These are phyloP conservation scores for Jimgerdemannia lactiflua DNA, from an alignment of 192 early-diverging fungal species.

Conservation along the genomic window DNA sequence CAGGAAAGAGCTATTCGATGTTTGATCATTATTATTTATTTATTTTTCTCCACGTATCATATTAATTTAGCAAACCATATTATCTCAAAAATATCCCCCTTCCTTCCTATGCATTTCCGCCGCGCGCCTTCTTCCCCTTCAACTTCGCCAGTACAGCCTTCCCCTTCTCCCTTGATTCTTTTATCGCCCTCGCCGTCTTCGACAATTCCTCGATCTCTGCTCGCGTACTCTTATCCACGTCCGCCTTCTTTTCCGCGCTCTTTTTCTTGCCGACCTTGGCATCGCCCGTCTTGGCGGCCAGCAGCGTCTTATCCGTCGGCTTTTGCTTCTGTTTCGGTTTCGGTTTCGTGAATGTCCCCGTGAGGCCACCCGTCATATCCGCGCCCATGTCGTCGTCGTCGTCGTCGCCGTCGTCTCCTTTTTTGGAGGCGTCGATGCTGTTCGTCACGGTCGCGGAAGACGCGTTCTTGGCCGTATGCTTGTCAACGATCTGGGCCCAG, in stretches of 20 bases:
- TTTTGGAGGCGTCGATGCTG: not conserved
- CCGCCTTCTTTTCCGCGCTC: constrained; percentile 27
- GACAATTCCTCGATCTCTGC: constrained; percentile 20
- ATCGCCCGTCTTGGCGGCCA: constrained; percentile 34
- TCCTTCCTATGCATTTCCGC: too few relatives aligned
- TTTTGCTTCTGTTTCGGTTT: not conserved
- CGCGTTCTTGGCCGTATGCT: not conserved
- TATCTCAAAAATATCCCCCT: too few relatives aligned
- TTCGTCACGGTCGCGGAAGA: not conserved
- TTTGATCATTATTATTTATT: too few relatives aligned
- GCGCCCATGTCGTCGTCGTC: constrained; percentile 27
- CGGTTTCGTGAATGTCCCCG: constrained; percentile 59
- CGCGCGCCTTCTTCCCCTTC: not conserved
- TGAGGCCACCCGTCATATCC: constrained; percentile 80
- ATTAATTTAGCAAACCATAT: too few relatives aligned
- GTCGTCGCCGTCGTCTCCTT: not conserved
- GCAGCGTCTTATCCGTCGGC: not conserved
- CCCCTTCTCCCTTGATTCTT: not conserved
- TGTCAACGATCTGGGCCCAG: not conserved
- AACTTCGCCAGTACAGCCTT: not conserved
- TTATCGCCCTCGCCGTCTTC: not conserved
- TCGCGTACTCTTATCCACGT: constrained; percentile 19
- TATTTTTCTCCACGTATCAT: too few relatives aligned
- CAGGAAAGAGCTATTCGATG: too few relatives aligned
- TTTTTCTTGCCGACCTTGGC: constrained; percentile 32